Evolutionary conservation across 108 stramenopile species (phyloP).

Genomic region (Skeletonema grethae): DNA sequence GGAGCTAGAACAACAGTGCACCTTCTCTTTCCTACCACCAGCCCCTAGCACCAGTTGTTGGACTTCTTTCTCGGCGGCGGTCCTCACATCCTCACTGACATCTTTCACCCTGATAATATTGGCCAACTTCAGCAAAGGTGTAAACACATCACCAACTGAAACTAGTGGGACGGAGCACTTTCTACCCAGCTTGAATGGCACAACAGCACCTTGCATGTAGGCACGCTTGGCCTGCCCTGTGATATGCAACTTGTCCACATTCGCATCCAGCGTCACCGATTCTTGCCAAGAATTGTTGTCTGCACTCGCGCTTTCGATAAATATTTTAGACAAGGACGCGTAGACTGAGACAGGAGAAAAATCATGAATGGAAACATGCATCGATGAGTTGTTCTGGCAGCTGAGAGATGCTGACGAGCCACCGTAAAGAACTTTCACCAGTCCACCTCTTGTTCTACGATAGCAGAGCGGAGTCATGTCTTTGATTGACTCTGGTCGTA

Average conservation of each 20-base stretch:
- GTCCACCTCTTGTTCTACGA: constrained; percentile 14
- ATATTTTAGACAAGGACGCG: constrained; percentile 19
- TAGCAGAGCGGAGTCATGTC: constrained; percentile 26
- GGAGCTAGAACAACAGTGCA: constrained; percentile 30
- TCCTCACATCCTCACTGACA: background rate
- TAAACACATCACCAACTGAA: background rate
- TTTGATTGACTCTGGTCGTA: constrained; percentile 21
- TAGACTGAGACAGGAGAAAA: constrained; percentile 17
- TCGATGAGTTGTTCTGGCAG: background rate
- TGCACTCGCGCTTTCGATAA: background rate
- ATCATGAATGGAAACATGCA: constrained; percentile 15
- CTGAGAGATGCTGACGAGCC: constrained; percentile 15
- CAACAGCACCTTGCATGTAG: constrained; percentile 7
- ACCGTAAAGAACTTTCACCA: constrained; percentile 21
- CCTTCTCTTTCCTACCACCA: constrained; percentile 13
- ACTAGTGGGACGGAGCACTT: background rate
- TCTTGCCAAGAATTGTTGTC: constrained; percentile 5
- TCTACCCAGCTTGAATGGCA: constrained; percentile 23
- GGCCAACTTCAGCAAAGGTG: background rate
- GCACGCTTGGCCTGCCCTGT: background rate
- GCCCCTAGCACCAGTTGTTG: background rate
- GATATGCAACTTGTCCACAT: background rate
- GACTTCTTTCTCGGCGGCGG: constrained; percentile 19
- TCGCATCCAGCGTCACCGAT: constrained; percentile 1
- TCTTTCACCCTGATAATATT: background rate